A percentile compares a stretch with the other conserved stretches of the same genome.
These are phyloP conservation scores for Spatholobus suberectus DNA, from an alignment of 306 rosid species.

Conservation along the genomic window DNA sequence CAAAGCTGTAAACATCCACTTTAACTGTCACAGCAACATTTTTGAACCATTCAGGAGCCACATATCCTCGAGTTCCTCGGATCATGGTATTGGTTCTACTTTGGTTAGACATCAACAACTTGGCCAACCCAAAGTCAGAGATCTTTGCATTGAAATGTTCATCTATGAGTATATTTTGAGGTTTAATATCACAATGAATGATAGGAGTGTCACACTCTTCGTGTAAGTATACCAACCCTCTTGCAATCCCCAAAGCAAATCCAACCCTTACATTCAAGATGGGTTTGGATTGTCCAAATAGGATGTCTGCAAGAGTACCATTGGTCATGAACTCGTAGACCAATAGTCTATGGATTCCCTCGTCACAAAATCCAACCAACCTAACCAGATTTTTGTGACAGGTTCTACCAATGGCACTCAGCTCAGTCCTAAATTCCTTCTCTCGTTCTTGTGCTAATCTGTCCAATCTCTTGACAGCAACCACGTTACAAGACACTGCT, in stretches of 20 bases:
- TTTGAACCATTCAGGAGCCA: slow-evolving; percentile 59
- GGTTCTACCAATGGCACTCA: slow-evolving; percentile 48
- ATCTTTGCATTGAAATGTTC: slow-evolving; percentile 39
- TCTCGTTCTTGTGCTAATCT: too few species aligned
- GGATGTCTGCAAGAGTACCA: slow-evolving; percentile 40
- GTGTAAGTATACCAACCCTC: slow-evolving; percentile 49
- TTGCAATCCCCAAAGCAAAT: slow-evolving; percentile 48
- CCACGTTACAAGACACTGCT: too few species aligned
- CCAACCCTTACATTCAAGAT: slow-evolving; percentile 41
- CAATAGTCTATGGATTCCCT: slow-evolving; percentile 44
- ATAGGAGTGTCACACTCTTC: slow-evolving; percentile 53
- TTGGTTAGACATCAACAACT: slow-evolving; percentile 42
- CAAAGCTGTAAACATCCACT: slow-evolving; percentile 56
- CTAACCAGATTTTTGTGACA: slow-evolving; percentile 51
- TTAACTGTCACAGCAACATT: slow-evolving; percentile 47
- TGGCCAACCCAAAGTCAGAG: slow-evolving; percentile 50
- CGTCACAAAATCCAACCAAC: slow-evolving; percentile 54
- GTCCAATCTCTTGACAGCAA: too few species aligned
- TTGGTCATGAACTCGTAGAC: slow-evolving; percentile 53
- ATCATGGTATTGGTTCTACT: slow-evolving; percentile 48
- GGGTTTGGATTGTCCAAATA: slow-evolving; percentile 42
- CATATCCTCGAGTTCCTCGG: slow-evolving; percentile 54
- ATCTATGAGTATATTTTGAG: slow-evolving; percentile 49
- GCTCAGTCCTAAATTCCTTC: too few species aligned
- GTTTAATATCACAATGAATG: slow-evolving; percentile 57